Evolutionary conservation across 768 basidiomycete species (phyloP).

Genomic region (Aureoboletus auriporus): DNA sequence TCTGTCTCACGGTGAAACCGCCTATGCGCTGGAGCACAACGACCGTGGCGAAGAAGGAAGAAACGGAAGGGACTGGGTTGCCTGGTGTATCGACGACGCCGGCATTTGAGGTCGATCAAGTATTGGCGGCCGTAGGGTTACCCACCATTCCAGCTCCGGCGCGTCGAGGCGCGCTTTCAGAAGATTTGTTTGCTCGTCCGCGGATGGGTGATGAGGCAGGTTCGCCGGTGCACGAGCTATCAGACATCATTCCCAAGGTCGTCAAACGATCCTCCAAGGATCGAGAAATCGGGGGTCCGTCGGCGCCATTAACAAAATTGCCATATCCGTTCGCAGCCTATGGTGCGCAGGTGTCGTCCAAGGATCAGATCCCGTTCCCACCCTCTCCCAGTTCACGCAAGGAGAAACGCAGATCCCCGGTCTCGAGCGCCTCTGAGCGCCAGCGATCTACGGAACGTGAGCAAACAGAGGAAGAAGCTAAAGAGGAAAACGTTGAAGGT

Average conservation of each 20-base stretch:
- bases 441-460: slow-evolving; percentile 28
- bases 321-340: slow-evolving; percentile 72
- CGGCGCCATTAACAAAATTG: slow-evolving; percentile 44
- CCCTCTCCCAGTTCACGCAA: slow-evolving; percentile 48
- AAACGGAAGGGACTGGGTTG: slow-evolving; percentile 17
- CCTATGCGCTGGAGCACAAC: slow-evolving; percentile 33
- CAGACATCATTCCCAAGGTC: slow-evolving; percentile 43
- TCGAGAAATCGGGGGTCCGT: slow-evolving; percentile 35
- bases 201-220: slow-evolving; percentile 24
- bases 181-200: slow-evolving; percentile 62
- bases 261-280: slow-evolving; percentile 47
- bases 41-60: slow-evolving; percentile 31
- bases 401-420: slow-evolving; percentile 31
- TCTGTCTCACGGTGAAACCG: slow-evolving; percentile 56
- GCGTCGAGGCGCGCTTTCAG: slow-evolving; percentile 54
- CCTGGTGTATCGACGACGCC: slow-evolving; percentile 32
- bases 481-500: slow-evolving; percentile 14
- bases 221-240: slow-evolving; percentile 28
- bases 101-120: slow-evolving; percentile 50
- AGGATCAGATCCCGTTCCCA: slow-evolving; percentile 74
- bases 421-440: slow-evolving; percentile 26
- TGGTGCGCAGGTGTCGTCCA: slow-evolving; percentile 57
- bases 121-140: slow-evolving; percentile 53
- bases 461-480: slow-evolving; percentile 21
- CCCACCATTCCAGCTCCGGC: slow-evolving; percentile 48